phyloP scores from a whole-genome alignment of 441 rosid species.

The Raphanus hybrid region DNA sequence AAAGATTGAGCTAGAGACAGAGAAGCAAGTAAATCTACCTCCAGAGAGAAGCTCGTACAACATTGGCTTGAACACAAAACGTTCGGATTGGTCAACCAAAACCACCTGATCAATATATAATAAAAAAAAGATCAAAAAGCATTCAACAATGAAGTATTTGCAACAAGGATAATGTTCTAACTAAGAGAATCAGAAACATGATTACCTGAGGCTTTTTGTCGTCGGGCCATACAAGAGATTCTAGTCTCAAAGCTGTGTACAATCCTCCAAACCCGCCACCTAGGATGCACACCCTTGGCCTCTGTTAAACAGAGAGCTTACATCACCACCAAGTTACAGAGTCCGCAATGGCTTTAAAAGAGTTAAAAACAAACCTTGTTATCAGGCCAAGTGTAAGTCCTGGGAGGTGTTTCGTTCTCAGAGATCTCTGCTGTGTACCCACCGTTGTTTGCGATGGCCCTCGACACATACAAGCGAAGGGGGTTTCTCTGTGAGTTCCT shows the following conservation, averaged over 20 bases:
- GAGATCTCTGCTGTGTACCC: slow-evolving; percentile 49
- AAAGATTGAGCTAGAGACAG: slow-evolving; percentile 8
- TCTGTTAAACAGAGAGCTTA: slow-evolving; percentile 49
- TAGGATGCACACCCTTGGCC: slow-evolving; percentile 80
- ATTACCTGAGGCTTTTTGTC: slow-evolving; percentile 88
- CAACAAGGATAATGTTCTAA: no score
- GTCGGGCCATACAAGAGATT: slow-evolving; percentile 85
- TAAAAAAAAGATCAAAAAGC: no score
- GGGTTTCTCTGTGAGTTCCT: slow-evolving; percentile 29
- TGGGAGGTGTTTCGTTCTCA: slow-evolving; percentile 46
- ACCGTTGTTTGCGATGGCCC: slow-evolving; percentile 44
- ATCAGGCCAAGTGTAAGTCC: slow-evolving; percentile 69
- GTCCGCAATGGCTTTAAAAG: neutral
- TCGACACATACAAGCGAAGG: slow-evolving; percentile 43
- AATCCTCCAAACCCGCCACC: slow-evolving; percentile 99
- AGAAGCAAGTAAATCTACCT: slow-evolving; percentile 47
- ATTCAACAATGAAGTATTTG: no score
- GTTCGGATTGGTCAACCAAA: slow-evolving; percentile 89
- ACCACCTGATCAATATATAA: no score
- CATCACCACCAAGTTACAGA: neutral
- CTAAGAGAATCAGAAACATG: no score
- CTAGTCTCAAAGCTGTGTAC: slow-evolving; percentile 88
- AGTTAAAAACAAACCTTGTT: slow-evolving; percentile 48
- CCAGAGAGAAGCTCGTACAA: slow-evolving; percentile 90
- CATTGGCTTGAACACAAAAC: slow-evolving; percentile 98